These are phyloP conservation scores for Nicotiana rustica DNA, from an alignment of 305 asterid species.

Conservation along the genomic window DNA sequence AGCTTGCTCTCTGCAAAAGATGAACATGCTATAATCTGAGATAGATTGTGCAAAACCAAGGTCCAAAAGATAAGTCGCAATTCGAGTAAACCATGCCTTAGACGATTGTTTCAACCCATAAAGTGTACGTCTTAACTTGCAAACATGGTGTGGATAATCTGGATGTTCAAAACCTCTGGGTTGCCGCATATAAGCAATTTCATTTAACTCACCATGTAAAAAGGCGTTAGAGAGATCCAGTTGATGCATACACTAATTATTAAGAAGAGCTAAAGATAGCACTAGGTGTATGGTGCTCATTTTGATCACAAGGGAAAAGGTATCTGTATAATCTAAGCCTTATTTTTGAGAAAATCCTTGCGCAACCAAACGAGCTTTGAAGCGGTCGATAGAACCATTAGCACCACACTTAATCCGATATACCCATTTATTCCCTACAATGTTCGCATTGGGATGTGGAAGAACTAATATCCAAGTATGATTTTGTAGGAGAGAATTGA, in stretches of 20 bases:
- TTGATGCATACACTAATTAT: neutral
- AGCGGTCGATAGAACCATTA: neutral
- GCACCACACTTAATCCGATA: neutral
- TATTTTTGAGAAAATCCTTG: neutral
- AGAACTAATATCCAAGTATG: neutral
- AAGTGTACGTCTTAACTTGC: neutral
- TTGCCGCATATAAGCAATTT: too few species aligned
- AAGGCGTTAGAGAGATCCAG: neutral
- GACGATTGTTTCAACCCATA: neutral
- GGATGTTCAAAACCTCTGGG: too few species aligned
- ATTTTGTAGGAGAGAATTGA: neutral
- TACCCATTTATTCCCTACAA: slow-evolving; percentile 2
- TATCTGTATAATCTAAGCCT: neutral
- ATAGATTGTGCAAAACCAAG: neutral
- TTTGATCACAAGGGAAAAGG: slow-evolving; percentile 13
- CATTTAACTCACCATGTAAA: neutral
- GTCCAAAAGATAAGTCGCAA: neutral
- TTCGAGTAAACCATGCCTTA: neutral
- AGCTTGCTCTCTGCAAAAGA: neutral
- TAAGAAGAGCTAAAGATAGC: neutral
- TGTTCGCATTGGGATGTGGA: neutral
- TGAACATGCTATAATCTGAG: neutral
- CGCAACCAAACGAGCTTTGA: slow-evolving; percentile 9
- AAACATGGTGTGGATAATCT: too few species aligned
- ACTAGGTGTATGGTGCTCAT: neutral